Evolutionary conservation across 257 asterid genomes (phyloP), one percentile per base, ranked within the genome.

Genomic region (Solanum bulbocastanum): DNA sequence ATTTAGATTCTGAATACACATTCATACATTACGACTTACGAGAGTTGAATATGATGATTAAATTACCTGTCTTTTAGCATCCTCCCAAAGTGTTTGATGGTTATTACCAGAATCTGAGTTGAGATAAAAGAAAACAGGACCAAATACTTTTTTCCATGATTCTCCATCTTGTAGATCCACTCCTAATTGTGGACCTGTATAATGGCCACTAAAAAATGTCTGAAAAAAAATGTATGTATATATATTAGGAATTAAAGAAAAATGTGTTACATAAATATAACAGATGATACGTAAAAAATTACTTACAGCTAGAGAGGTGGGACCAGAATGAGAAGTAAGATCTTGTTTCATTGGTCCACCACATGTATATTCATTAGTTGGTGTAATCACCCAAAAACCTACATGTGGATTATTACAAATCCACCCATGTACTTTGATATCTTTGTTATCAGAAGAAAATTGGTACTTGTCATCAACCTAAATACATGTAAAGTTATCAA

Each of bases 131-230:
- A 93, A 95, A 87, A 95, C 92, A 2, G 99, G 99, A 85, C 99
- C 99, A 71, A 93, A 95, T 4, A 95, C 98, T 78, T 95, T 95
- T 89, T 92, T 95, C 98, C 99, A 96, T 8, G 96, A 89, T 91
- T 96, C 98, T 23, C 96, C 95, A 88, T 90, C 87, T 91, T 0
- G 93, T 91, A 83, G 90, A 87, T 22, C 86, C 56, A 92, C 87
- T 87, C 98, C 94, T 90, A 93, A 88, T 42, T 93, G 91, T 15
- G 86, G 91, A 32, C 98, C 98, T 16, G 94, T 93, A 86, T 96
- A 96, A 88, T 96, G 98, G 18, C 88, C 95, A 69, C 97, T 87
- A 25, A 92, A 65, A 87, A 96, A 93, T 56, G 91, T 93, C 99
- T 96, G 90, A 5, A 20, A 88, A 72, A 16, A 39, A 58, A 2